A percentile compares a stretch with the other conserved stretches of the same genome.
Conservation (phyloP, 2,329 filamentous ascomycete genomes). For the Alternaria sp. region DNA sequence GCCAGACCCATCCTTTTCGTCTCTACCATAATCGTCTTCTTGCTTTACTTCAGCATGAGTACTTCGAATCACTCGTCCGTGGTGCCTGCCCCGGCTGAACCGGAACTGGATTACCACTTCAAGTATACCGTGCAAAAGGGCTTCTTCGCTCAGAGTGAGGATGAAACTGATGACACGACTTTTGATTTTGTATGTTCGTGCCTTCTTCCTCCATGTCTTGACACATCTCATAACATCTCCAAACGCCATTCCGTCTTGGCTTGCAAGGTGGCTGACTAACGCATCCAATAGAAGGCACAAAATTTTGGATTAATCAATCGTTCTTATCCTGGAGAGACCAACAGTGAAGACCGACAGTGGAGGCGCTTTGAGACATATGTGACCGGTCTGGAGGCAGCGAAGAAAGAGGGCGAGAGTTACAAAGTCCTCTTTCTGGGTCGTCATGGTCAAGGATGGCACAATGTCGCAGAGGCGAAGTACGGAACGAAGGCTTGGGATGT, state of each 20-base stretch:
- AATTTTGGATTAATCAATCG: conserved; percentile 74
- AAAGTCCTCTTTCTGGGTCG: conserved; percentile 74
- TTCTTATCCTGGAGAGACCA: conserved; percentile 60
- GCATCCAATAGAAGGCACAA: neutral
- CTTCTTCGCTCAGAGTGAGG: conserved; percentile 70
- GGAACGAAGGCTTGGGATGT: conserved; percentile 74
- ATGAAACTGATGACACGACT: conserved; percentile 60
- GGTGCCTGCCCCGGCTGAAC: conserved; percentile 4
- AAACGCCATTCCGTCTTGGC: no score
- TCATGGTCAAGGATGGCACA: conserved; percentile 73
- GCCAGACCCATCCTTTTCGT: conserved; percentile 26
- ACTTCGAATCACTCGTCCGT: neutral
- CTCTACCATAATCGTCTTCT: conserved; percentile 11
- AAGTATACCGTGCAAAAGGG: conserved; percentile 67
- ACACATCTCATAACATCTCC: neutral
- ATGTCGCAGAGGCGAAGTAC: conserved; percentile 72
- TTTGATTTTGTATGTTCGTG: conserved; percentile 68
- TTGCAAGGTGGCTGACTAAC: neutral
- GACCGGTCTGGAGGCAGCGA: conserved; percentile 58
- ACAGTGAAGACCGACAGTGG: conserved; percentile 60
- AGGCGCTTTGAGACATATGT: conserved; percentile 67
- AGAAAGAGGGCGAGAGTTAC: conserved; percentile 59
- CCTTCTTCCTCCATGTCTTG: neutral
- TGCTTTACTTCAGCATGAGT: conserved; percentile 20
- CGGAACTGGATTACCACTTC: conserved; percentile 52